Conservation (phyloP, 2,329 filamentous ascomycete species). For the Penicillium sp. region DNA sequence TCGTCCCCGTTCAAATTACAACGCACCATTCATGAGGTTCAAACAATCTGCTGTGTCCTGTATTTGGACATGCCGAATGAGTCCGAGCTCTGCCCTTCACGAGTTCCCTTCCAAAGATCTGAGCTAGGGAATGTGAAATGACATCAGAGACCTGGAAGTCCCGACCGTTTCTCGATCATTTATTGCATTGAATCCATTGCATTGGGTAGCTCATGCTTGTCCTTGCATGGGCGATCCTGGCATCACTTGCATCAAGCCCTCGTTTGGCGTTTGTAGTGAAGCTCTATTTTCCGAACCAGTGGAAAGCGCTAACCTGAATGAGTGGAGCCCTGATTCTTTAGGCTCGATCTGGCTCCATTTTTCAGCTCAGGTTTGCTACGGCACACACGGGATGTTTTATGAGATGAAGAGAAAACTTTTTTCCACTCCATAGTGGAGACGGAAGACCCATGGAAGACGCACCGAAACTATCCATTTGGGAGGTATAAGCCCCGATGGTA, state of each 20-base stretch:
- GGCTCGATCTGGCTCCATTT: constrained; percentile 34
- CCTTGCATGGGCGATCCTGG: constrained; percentile 20
- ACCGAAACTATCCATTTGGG: constrained; percentile 11
- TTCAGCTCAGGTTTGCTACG: constrained; percentile 20
- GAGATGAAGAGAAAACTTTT: constrained; percentile 14
- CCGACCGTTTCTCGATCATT: not conserved
- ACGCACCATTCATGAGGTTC: constrained; percentile 10
- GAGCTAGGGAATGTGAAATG: not conserved
- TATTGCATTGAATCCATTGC: constrained; percentile 8
- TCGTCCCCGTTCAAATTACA: constrained; percentile 11
- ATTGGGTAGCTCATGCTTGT: constrained; percentile 10
- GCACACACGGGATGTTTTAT: constrained; percentile 24
- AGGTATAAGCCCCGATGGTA: constrained; percentile 6
- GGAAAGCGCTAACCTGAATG: constrained; percentile 14
- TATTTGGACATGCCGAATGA: constrained; percentile 2
- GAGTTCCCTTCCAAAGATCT: not conserved
- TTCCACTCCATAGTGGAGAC: constrained; percentile 16
- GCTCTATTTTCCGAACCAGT: constrained; percentile 34
- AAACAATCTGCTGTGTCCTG: not conserved
- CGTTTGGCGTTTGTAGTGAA: constrained; percentile 15
- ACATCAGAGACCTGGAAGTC: not conserved
- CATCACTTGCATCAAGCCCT: constrained; percentile 26
- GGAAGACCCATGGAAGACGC: constrained; percentile 23
- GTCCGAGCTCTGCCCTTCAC: not conserved
- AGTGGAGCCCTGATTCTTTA: constrained; percentile 28